Evolutionary conservation across 768 basidiomycete species (phyloP).

Genomic region (Inosperma sp.): DNA sequence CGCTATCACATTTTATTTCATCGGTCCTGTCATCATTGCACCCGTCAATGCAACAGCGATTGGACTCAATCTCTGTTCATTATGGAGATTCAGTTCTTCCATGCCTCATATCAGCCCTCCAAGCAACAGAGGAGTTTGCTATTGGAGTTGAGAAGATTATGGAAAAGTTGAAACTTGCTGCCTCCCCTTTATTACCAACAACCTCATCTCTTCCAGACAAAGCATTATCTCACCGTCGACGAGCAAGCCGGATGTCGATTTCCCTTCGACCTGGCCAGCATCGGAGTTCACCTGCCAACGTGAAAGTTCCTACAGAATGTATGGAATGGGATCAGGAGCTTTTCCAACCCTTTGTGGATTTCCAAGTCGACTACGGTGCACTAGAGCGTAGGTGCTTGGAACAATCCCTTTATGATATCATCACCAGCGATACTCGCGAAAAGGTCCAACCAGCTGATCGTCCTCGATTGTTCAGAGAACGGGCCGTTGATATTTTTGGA

Average conservation of each 20-base stretch:
- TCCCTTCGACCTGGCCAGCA: slow-evolving; percentile 48
- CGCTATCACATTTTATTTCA: slow-evolving; percentile 77
- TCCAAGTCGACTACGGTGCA: slow-evolving; percentile 77
- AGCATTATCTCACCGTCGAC: slow-evolving; percentile 40
- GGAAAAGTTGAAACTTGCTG: slow-evolving; percentile 57
- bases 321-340: slow-evolving; percentile 87
- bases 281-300: slow-evolving; percentile 25
- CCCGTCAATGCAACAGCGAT: slow-evolving; percentile 77
- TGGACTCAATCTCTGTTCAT: slow-evolving; percentile 63
- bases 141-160: slow-evolving; percentile 66
- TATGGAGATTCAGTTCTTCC: slow-evolving; percentile 60
- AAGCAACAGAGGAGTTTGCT: slow-evolving; percentile 81
- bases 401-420: slow-evolving; percentile 47
- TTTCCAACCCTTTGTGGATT: slow-evolving; percentile 92
- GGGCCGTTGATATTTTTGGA: slow-evolving; percentile 68
- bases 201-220: slow-evolving; percentile 20
- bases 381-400: slow-evolving; percentile 73
- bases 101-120: slow-evolving; percentile 67
- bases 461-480: slow-evolving; percentile 68
- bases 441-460: slow-evolving; percentile 39
- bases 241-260: slow-evolving; percentile 62
- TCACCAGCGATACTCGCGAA: slow-evolving; percentile 41
- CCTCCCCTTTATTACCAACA: slow-evolving; percentile 17
- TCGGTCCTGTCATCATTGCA: slow-evolving; percentile 74
- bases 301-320: slow-evolving; percentile 18